A percentile compares a stretch with the other conserved stretches of the same genome.
Evolutionary conservation across 1,139 yeast species (phyloP).

Genomic region (Protomyces macrosporus): DNA sequence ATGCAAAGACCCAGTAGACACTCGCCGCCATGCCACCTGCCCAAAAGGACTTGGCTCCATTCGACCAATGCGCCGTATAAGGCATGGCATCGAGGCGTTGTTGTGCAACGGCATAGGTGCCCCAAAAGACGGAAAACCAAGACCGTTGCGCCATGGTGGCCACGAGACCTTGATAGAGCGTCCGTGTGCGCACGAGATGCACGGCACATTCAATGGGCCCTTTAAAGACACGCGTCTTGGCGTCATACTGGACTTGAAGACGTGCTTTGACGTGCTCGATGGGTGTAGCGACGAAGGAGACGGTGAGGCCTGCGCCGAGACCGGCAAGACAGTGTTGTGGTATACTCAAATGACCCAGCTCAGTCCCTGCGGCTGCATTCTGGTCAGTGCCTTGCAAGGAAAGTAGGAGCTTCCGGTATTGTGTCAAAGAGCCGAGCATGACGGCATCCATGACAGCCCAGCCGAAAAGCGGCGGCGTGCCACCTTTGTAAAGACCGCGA

Average conservation of each 20-base stretch:
- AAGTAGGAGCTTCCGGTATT: conserved; percentile 57
- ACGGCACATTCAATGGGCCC: conserved; percentile 64
- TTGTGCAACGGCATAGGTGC: conserved; percentile 76
- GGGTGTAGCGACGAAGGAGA: conserved; percentile 89
- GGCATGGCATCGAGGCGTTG: conserved; percentile 60
- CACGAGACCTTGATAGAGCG: conserved; percentile 40
- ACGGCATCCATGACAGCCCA: conserved; percentile 81
- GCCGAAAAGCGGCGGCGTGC: conserved; percentile 86
- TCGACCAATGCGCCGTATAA: conserved; percentile 43
- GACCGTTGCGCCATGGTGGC: conserved; percentile 85
- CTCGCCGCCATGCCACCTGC: conserved; percentile 79
- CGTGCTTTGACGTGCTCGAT: conserved; percentile 81
- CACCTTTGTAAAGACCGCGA: conserved; percentile 66
- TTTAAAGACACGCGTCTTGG: conserved; percentile 56
- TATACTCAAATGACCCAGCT: conserved; percentile 53
- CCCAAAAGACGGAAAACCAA: conserved; percentile 91
- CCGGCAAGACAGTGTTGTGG: conserved; percentile 75
- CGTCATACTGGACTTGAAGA: conserved; percentile 83
- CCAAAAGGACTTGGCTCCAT: conserved; percentile 77
- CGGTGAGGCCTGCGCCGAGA: conserved; percentile 76
- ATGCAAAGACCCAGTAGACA: conserved; percentile 80
- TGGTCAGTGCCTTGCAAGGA: conserved; percentile 43
- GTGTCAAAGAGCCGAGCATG: conserved; percentile 79
- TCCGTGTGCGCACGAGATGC: conserved; percentile 34
- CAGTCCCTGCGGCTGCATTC: conserved; percentile 52